Base-by-base conservation (phyloP, 169 alveolate species). In the Plasmodium gonderi region DNA sequence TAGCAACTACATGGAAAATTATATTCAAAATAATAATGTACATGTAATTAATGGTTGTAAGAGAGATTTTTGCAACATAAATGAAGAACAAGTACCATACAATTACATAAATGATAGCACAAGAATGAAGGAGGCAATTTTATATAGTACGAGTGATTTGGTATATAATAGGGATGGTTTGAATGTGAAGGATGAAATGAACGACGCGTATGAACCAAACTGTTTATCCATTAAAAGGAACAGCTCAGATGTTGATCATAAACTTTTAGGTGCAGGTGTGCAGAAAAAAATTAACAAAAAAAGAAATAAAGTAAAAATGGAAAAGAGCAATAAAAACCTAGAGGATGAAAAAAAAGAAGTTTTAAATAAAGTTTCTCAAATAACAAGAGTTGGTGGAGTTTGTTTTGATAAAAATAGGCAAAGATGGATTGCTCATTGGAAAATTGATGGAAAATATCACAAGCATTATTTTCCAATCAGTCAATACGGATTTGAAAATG, bases 381-480 rank as follows among this genome's bases (percentile, higher is more conserved):
- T 85, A 74, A 85, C 92, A 44, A 74, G 92, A 74, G 92, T 85
- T 3, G 92, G 92, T 38, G 92, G 92, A 23, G 92, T 85, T 12
- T 85, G 92, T 47, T 85, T 85, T 75, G 92, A 85, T 85, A 85
- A 85, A 36, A 85, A 85, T 85, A 74, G 92, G 33, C 92, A 85
- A 38, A 85, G 92, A 38, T 85, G 92, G 92, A 85, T 85, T 31
- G 92, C 92, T 1, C 92, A 85, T 45, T 85, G 92, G 92, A 85
- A 85, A 74, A 85, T 85, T 74, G 92, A 75, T 64, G 92, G 92
- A 7, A 85, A 85, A 85, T 85, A 85, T 40, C 92, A 85, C 31
- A 85, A 85, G 68, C 92, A 85, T 75, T 85, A 85, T 74, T 85
- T 85, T 44, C 92, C 92, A 38, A 85, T 85, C 40, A 85, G 92